phyloP scores from a whole-genome alignment of 2,329 filamentous ascomycete genomes.

The Colletotrichum nymphaeae region DNA sequence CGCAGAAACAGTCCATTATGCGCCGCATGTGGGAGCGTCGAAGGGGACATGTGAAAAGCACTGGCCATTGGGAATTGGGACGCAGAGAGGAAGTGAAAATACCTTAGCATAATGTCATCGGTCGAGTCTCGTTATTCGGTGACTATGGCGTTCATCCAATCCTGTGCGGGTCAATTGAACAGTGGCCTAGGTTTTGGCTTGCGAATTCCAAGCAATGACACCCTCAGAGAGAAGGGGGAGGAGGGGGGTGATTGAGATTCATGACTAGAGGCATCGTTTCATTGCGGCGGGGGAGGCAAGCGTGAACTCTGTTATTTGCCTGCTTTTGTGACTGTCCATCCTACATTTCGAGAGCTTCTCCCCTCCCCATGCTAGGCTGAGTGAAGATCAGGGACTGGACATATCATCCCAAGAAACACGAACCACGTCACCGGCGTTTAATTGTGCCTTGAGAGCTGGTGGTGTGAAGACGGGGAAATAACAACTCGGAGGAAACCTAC shows the following conservation, averaged over 20 bases:
- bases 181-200: slow-evolving; percentile 14
- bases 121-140: slow-evolving; percentile 21
- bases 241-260: background rate
- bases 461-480: background rate
- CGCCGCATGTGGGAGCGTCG: background rate
- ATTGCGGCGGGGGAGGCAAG: slow-evolving; percentile 16
- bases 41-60: slow-evolving; percentile 25
- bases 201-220: background rate
- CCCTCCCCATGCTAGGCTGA: background rate
- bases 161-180: background rate
- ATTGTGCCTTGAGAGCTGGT: background rate
- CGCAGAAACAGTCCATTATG: background rate
- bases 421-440: slow-evolving; percentile 23
- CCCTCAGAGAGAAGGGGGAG: background rate
- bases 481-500: background rate
- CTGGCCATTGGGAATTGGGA: slow-evolving; percentile 2
- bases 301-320: slow-evolving; percentile 21
- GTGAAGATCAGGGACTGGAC: background rate
- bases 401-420: slow-evolving; percentile 24
- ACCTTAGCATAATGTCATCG: background rate
- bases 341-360: background rate
- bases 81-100: background rate
- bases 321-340: slow-evolving; percentile 9
- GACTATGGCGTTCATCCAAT: slow-evolving; percentile 29
- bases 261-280: slow-evolving; percentile 32